Evolutionary conservation across 192 early-diverging fungal genomes (phyloP).

Genomic region (Coemansia sp.): DNA sequence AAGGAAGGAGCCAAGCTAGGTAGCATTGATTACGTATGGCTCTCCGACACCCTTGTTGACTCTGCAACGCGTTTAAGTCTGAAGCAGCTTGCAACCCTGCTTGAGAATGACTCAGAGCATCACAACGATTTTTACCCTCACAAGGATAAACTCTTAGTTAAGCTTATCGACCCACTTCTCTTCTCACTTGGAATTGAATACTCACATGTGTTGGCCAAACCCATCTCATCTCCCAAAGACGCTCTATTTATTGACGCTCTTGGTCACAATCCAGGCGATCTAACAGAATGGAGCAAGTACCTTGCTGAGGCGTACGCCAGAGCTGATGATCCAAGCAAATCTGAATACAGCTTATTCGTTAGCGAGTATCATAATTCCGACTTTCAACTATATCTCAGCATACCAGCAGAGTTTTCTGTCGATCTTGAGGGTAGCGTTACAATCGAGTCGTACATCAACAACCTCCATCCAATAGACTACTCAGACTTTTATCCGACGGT

Average conservation of each 20-base stretch:
- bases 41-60: slow-evolving; percentile 36
- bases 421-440: slow-evolving; percentile 33
- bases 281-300: slow-evolving; percentile 8
- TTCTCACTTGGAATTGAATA: slow-evolving; percentile 38
- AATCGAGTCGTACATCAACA: neutral
- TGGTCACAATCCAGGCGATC: too few species aligned
- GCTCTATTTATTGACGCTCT: slow-evolving; percentile 18
- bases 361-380: too few species aligned
- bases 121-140: slow-evolving; percentile 41
- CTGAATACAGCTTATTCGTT: too few species aligned
- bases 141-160: slow-evolving; percentile 48
- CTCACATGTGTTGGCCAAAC: slow-evolving; percentile 17
- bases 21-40: slow-evolving; percentile 37
- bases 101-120: slow-evolving; percentile 37
- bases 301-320: too few species aligned
- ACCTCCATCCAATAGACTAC: neutral
- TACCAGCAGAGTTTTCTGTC: slow-evolving; percentile 65
- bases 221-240: slow-evolving; percentile 25
- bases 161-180: slow-evolving; percentile 55
- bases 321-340: too few species aligned
- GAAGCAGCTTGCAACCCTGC: slow-evolving; percentile 21
- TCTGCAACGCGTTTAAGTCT: slow-evolving; percentile 13
- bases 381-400: slow-evolving; percentile 58
- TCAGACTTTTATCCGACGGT: too few species aligned
- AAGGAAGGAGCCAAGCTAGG: slow-evolving; percentile 19